Conservation (phyloP, 257 asterid species). For the Capsicum pubescens region DNA sequence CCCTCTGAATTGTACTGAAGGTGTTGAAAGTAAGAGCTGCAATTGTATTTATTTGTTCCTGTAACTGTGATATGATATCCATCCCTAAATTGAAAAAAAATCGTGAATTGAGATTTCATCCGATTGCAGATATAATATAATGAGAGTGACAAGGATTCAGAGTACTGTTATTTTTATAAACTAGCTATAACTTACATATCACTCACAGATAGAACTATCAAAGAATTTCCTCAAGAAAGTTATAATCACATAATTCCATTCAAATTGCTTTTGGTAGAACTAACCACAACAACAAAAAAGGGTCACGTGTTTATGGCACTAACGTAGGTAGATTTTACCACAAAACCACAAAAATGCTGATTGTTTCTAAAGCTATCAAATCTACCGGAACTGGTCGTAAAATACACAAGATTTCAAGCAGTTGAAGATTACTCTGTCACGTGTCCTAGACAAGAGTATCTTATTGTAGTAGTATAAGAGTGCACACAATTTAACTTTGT, state of each 20-base stretch:
- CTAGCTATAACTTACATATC: no score
- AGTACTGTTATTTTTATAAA: no score
- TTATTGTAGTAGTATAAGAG: not conserved
- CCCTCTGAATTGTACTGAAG: slow-evolving; percentile 77
- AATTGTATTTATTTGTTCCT: slow-evolving; percentile 52
- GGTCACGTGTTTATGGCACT: not conserved
- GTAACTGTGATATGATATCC: slow-evolving; percentile 58
- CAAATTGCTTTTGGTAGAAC: no score
- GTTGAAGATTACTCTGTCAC: not conserved
- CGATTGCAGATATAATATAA: no score
- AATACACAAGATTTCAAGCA: not conserved
- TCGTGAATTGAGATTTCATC: not conserved
- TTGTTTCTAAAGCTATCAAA: not conserved
- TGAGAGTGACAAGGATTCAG: no score
- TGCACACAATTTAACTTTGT: not conserved
- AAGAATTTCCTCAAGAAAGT: no score
- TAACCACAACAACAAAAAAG: no score
- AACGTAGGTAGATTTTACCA: not conserved
- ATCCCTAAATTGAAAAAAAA: not conserved
- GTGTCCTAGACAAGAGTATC: not conserved
- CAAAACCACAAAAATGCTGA: not conserved
- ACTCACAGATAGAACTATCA: no score
- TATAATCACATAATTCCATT: no score
- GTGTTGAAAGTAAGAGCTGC: slow-evolving; percentile 84
- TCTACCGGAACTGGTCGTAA: not conserved